These are phyloP conservation scores for Syzygium grande DNA, from an alignment of 345 rosid species.

Conservation along the genomic window DNA sequence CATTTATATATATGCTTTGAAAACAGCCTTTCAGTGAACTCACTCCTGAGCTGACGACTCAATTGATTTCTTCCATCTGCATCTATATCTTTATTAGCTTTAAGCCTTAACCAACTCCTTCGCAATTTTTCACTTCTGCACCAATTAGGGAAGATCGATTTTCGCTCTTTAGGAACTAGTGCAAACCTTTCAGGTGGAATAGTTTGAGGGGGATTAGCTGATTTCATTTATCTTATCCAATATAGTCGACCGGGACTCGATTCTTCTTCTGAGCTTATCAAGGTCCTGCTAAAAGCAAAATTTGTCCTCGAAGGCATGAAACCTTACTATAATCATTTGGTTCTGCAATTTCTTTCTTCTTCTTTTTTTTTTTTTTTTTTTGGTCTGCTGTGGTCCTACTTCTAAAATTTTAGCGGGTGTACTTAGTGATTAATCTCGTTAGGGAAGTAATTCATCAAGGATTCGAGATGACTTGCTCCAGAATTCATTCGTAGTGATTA, in stretches of 20 bases:
- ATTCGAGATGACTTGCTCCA: not conserved
- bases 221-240: not conserved
- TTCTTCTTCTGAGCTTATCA: not conserved
- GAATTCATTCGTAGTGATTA: not conserved
- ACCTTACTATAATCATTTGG: no score
- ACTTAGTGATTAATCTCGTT: no score
- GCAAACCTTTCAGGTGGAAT: not conserved
- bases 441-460: no score
- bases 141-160: not conserved
- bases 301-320: no score
- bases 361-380: fast-evolving
- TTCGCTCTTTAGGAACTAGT: not conserved
- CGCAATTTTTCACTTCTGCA: not conserved
- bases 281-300: no score
- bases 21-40: fast-evolving
- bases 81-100: not conserved
- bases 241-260: not conserved
- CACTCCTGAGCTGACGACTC: not conserved
- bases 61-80: not conserved
- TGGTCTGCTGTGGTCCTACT: not conserved
- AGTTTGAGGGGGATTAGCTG: not conserved
- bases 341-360: not conserved
- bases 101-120: not conserved
- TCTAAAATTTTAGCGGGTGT: not conserved
- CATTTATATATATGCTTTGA: no score